Evolutionary conservation across 2,329 filamentous ascomycete species (phyloP), one percentile per base, ranked within the genome.

Genomic region (Ampelomyces quisqualis): DNA sequence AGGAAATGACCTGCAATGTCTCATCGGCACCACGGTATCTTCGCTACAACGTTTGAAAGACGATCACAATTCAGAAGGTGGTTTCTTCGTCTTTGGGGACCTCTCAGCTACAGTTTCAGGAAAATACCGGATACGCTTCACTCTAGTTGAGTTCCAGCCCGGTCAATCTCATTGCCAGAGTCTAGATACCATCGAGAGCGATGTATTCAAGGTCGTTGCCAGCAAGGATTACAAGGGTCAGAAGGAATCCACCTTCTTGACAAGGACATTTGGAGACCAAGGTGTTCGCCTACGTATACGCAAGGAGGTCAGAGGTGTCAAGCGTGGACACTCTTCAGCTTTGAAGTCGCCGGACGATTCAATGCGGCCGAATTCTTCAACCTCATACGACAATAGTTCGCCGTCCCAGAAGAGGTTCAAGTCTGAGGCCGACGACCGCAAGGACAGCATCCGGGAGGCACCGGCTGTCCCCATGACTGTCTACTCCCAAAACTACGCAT

Each of bases 71-170:
- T 75, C 73, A 43, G 88, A 93, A 67, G 86, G 86, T 8, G 88
- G 84, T 1, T 94, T 90, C 70, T 95, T 95, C 60, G 84, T 95
- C n/a, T 95, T 94, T 67, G 86, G 86, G 4, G 89, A 95, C 66
- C 74, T 95, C 15, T 93, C 88, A 0, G 82, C 91, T 45, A 85
- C 85, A 61, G 74, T 82, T 17, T 80, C 86, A 56, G 90, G 90
- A 20, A 76, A 74, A 14, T 91, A 83, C 62, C 77, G 84, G 23
- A 76, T 95, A 26, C 79, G 82, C 40, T 95, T 95, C 63, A 85
- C 80, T 34, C 75, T 95, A 10, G 90, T 85, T 66, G 86, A 65
- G 37, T 34, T 40, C n/a, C 37, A 32, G 26, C 54, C 47, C 49
- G 57, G 54, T 32, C 32, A 14, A 57, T 59, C 35, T 63, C 74